A percentile compares a stretch with the other conserved stretches of the same genome.
Evolutionary conservation across 2,329 filamentous ascomycete species (phyloP).

Genomic region (Hirsutella rhossiliensis): DNA sequence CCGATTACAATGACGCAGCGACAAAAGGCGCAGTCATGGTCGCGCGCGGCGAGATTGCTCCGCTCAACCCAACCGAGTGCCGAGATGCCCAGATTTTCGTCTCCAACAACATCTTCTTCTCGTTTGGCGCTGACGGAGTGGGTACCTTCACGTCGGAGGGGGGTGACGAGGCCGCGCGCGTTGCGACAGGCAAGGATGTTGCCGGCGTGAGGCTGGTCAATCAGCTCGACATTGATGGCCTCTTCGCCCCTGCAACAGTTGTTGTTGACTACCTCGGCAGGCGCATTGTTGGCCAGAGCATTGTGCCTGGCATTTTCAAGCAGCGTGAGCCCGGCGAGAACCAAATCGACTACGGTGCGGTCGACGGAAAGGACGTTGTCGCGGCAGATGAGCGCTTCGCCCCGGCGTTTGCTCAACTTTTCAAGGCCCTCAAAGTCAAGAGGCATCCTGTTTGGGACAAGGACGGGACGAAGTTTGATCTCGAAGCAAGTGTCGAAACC

Average conservation of each 20-base stretch:
- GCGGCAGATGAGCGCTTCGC: constrained; percentile 82
- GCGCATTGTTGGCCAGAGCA: constrained; percentile 93
- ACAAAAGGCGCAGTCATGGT: constrained; percentile 85
- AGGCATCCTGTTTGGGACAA: constrained; percentile 97
- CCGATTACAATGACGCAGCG: constrained; percentile 94
- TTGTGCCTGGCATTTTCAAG: constrained; percentile 98
- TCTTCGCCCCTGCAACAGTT: constrained; percentile 92
- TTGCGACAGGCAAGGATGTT: constrained; percentile 94
- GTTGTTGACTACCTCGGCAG: constrained; percentile 96
- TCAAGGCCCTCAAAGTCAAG: constrained; percentile 83
- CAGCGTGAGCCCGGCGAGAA: constrained; percentile 95
- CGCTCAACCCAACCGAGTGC: constrained; percentile 87
- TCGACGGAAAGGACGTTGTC: constrained; percentile 92
- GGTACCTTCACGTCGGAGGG: constrained; percentile 95
- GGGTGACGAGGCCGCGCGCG: constrained; percentile 88
- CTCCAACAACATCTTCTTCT: constrained; percentile 99
- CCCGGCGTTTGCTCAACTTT: constrained; percentile 77
- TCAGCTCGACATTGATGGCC: constrained; percentile 86
- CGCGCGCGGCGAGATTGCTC: constrained; percentile 81
- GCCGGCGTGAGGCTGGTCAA: constrained; percentile 90
- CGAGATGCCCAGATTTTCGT: constrained; percentile 96
- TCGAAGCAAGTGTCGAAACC: constrained; percentile 93
- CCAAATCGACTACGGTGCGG: constrained; percentile 96
- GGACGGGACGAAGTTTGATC: constrained; percentile 75
- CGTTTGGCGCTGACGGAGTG: constrained; percentile 92